These are phyloP conservation scores for Blastobotrys raffinosifermentans DNA, from an alignment of 1,139 yeast genomes.

Conservation along the genomic window DNA sequence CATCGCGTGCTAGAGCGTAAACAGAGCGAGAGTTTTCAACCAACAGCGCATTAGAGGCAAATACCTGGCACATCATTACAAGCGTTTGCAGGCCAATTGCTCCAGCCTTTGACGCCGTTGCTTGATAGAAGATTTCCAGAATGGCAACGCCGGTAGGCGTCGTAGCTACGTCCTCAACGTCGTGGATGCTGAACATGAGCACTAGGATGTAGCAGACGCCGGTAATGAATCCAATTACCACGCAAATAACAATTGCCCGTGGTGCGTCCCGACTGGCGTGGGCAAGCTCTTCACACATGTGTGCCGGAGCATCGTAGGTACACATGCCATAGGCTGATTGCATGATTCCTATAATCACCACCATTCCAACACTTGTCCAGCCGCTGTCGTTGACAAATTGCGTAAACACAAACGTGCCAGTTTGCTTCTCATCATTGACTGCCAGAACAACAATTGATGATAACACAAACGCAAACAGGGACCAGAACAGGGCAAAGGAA, in stretches of 20 bases:
- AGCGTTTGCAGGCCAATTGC: conserved; percentile 45
- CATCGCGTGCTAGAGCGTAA: conserved; percentile 74
- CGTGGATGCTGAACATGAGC: conserved; percentile 63
- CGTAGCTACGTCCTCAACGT: conserved; percentile 35
- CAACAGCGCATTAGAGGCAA: conserved; percentile 67
- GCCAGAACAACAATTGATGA: conserved; percentile 23
- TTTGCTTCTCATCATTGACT: conserved; percentile 18
- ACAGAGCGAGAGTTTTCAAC: conserved; percentile 81
- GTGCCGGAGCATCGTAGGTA: conserved; percentile 76
- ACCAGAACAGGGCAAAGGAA: conserved; percentile 22
- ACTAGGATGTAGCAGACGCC: conserved; percentile 58
- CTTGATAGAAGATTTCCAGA: conserved; percentile 10
- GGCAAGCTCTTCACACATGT: conserved; percentile 76
- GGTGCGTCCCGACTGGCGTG: conserved; percentile 71
- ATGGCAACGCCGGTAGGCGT: conserved; percentile 12
- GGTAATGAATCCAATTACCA: conserved; percentile 54
- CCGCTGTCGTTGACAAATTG: conserved; percentile 17
- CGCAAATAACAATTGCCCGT: conserved; percentile 64
- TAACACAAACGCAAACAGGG: conserved; percentile 21
- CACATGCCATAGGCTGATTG: conserved; percentile 73
- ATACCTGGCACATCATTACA: conserved; percentile 58
- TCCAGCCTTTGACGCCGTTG: conserved; percentile 37
- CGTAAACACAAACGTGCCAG: conserved; percentile 19
- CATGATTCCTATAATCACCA: conserved; percentile 52
- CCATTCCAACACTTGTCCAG: conserved; percentile 18